Evolutionary conservation across 805 yeast genomes (phyloP).

Genomic region (Ogataea philodendri): DNA sequence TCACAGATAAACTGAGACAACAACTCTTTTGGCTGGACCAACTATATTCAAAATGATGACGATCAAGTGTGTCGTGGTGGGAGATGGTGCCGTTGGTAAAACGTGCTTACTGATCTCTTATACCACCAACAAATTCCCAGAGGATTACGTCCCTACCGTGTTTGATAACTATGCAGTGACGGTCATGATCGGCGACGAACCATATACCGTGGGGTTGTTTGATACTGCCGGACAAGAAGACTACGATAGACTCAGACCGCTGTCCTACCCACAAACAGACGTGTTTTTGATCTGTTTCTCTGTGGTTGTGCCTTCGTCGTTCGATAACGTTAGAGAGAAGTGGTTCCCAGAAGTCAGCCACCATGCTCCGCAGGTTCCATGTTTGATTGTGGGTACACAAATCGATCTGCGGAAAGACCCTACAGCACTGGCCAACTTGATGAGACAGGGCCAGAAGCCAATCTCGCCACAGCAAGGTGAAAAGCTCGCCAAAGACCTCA

Average conservation of each 20-base stretch:
- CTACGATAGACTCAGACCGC: slow-evolving; percentile 94
- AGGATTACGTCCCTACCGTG: slow-evolving; percentile 98
- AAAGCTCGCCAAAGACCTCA: slow-evolving; percentile 85
- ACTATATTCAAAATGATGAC: slow-evolving; percentile 43
- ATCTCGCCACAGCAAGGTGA: slow-evolving; percentile 87
- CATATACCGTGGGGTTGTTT: slow-evolving; percentile 93
- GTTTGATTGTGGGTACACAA: slow-evolving; percentile 95
- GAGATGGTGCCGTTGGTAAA: slow-evolving; percentile 99
- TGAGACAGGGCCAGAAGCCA: slow-evolving; percentile 86
- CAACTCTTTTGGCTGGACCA: slow-evolving; percentile 15
- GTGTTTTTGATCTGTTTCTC: slow-evolving; percentile 94
- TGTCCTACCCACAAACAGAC: slow-evolving; percentile 95
- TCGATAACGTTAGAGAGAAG: slow-evolving; percentile 95
- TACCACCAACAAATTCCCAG: slow-evolving; percentile 95
- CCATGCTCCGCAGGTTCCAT: slow-evolving; percentile 96
- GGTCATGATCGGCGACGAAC: slow-evolving; percentile 96
- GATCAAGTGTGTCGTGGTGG: slow-evolving; percentile 95
- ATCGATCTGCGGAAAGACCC: slow-evolving; percentile 93
- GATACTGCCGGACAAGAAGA: slow-evolving; percentile 99
- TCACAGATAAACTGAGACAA: slow-evolving; percentile 15
- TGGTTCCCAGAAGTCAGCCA: slow-evolving; percentile 98
- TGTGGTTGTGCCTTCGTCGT: slow-evolving; percentile 94
- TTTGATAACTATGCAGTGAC: slow-evolving; percentile 94
- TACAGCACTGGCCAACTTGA: slow-evolving; percentile 81
- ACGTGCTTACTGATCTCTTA: slow-evolving; percentile 94